Evolutionary conservation across 495 filamentous ascomycete genomes (phyloP), one percentile per base, ranked within the genome.

Genomic region (Xylaria bambusicola): DNA sequence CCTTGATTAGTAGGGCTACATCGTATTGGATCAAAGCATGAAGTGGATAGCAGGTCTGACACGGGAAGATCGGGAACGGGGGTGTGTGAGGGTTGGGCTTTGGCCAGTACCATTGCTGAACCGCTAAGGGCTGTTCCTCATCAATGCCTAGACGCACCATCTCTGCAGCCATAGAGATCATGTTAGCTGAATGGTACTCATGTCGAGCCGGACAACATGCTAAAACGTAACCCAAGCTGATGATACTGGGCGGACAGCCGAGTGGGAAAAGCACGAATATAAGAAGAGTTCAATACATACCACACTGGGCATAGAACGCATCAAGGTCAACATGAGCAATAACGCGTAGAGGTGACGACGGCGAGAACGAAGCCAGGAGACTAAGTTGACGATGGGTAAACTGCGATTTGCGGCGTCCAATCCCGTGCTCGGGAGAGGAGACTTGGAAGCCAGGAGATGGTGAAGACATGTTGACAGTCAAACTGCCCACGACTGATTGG

Each of bases 291-390:
- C n/a, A n/a, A 52, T 29, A 60, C 81, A 90, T 92, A 72, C 98
- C 94, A 63, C 89, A 96, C 81, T 98, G 94, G 3, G 95, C 94
- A 66, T 98, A 98, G 74, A 98, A 98, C 47, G 93, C 94, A 82
- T 98, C 94, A 62, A 98, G 85, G 71, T 98, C 94, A 58, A 98
- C 82, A 68, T 97, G 94, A 18, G 92, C 90, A 49, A 97, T 86
- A 12, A 93, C 88, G 49, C 94, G 86, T 15, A 98, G 80, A 15
- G 92, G 94, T 49, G 86, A 90, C 4, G 84, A 83, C 0, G 86
- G 78, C 2, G 85, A 86, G 56, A 83, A 90, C 12, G 86, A 80
- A 20, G 85, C 82, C 36, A 98, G 84, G 44, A 92, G 86, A 12
- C 81, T 74, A 20, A 98, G 80, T 31, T 98, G 87, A 46, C 88